Percentiles rank a stretch among this genome's conserved stretches.
These are phyloP conservation scores for Cicer judaicum DNA, from an alignment of 306 rosid species.

Conservation along the genomic window DNA sequence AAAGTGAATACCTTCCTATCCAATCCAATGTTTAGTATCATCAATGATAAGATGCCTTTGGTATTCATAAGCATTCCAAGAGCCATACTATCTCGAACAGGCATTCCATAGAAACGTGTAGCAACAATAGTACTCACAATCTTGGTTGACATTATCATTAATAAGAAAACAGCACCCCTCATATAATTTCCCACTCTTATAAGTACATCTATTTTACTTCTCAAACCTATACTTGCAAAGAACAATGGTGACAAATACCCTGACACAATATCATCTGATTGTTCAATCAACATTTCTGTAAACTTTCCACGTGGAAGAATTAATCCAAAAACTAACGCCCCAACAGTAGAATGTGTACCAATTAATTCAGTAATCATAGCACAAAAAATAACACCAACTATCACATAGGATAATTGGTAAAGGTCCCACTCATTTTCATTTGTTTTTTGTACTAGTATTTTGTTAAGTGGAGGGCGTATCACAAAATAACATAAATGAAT, in stretches of 20 bases:
- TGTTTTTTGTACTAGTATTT: not conserved
- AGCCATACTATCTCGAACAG: conserved; percentile 35
- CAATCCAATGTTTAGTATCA: conserved; percentile 42
- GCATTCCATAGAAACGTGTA: conserved; percentile 11
- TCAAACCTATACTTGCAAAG: conserved; percentile 39
- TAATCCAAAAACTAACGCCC: conserved; percentile 51
- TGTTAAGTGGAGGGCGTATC: conserved; percentile 37
- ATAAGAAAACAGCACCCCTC: not conserved
- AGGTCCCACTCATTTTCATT: conserved; percentile 29
- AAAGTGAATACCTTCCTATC: conserved; percentile 41
- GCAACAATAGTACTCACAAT: conserved; percentile 41
- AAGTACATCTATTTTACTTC: not conserved
- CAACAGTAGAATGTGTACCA: conserved; percentile 48
- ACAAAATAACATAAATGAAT: not conserved
- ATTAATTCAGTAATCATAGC: conserved; percentile 45
- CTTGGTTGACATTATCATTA: conserved; percentile 33
- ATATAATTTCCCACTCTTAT: not conserved
- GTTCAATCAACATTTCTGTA: conserved; percentile 41
- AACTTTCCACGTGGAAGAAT: conserved; percentile 50
- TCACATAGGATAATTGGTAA: conserved; percentile 30
- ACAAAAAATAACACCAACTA: conserved; percentile 36
- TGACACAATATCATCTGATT: conserved; percentile 35
- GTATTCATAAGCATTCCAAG: conserved; percentile 56
- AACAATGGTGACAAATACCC: conserved; percentile 46
- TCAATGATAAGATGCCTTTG: conserved; percentile 49